Evolutionary conservation across 2,329 filamentous ascomycete species (phyloP), one percentile per base, ranked within the genome.

Genomic region (Aspergillus sp.): DNA sequence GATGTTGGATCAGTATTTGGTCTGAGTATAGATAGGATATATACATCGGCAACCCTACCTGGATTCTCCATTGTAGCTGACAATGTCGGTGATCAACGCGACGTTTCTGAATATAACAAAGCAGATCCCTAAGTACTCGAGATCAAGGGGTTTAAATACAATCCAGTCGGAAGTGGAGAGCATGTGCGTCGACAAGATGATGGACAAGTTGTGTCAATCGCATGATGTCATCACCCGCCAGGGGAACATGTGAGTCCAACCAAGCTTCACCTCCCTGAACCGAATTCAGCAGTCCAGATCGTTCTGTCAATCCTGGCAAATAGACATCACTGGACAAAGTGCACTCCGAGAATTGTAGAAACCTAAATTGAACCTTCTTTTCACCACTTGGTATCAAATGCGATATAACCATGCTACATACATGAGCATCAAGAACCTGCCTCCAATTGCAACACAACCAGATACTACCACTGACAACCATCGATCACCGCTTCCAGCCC

Each of bases 401-500:
- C 45, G 23, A 40, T 25, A 41, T 29, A 40, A 47, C 36, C 25
- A 19, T 7, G 31, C 16, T 9, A 17, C 23, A 46, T 23, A 43
- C 40, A 43, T 6, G 11, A 21, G 19, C 31, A 19, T 32, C n/a
- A 10, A 11, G 6, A 29, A 2, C 3, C 6, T 29, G 11, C 11
- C 25, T 9, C 25, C 7, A 3, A 7, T 29, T 29, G 7, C 25
- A 29, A 10, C n/a, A n/a, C n/a, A n/a, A n/a, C n/a, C n/a, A n/a
- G n/a, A n/a, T n/a, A n/a, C n/a, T n/a, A n/a, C 25, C 25, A 29
- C 11, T 7, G 9, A 11, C 6, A 6, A 29, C 9, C 25, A 7
- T 10, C 11, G 6, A 38, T 34, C 21, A 72, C 52, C 64, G 64
- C 56, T 73, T 74, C 71, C 74, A 70, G 54, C 65, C 65, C 45